Evolutionary conservation across 495 filamentous ascomycete species (phyloP).

Genomic region (Tetracladium marchalianum): DNA sequence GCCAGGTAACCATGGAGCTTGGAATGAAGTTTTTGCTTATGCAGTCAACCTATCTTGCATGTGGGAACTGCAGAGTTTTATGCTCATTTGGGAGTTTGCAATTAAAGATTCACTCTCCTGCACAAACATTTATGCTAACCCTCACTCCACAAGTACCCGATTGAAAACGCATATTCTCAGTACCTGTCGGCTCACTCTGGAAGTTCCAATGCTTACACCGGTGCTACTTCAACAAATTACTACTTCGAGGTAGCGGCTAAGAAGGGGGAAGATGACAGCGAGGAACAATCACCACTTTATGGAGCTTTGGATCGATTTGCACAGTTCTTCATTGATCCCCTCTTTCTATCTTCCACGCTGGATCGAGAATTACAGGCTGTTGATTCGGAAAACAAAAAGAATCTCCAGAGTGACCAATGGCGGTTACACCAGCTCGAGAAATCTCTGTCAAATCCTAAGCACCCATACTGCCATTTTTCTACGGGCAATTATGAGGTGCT

Average conservation of each 20-base stretch:
- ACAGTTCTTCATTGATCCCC: constrained; percentile 90
- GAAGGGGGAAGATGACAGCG: constrained; percentile 35
- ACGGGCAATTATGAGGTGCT: constrained; percentile 88
- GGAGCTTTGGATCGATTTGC: constrained; percentile 93
- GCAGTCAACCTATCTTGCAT: neutral
- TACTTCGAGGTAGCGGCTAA: constrained; percentile 90
- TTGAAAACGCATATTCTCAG: constrained; percentile 92
- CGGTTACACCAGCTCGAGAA: constrained; percentile 87
- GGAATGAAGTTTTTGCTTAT: neutral
- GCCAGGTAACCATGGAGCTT: no score
- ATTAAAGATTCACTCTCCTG: neutral
- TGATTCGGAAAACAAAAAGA: constrained; percentile 99
- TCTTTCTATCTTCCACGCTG: constrained; percentile 82
- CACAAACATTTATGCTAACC: constrained; percentile 6
- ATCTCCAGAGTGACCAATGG: constrained; percentile 93
- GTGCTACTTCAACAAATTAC: constrained; percentile 90
- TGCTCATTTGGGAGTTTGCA: neutral
- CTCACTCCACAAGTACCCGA: constrained; percentile 53
- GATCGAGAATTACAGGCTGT: constrained; percentile 89
- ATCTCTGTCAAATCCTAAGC: constrained; percentile 76
- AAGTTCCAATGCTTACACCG: constrained; percentile 91
- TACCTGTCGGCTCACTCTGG: constrained; percentile 86
- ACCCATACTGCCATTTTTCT: constrained; percentile 94
- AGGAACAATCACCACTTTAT: constrained; percentile 60
- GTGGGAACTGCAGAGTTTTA: neutral